Evolutionary conservation across 1,284 basidiomycete species (phyloP), one percentile per base, ranked within the genome.

Genomic region (Mycena sp.): DNA sequence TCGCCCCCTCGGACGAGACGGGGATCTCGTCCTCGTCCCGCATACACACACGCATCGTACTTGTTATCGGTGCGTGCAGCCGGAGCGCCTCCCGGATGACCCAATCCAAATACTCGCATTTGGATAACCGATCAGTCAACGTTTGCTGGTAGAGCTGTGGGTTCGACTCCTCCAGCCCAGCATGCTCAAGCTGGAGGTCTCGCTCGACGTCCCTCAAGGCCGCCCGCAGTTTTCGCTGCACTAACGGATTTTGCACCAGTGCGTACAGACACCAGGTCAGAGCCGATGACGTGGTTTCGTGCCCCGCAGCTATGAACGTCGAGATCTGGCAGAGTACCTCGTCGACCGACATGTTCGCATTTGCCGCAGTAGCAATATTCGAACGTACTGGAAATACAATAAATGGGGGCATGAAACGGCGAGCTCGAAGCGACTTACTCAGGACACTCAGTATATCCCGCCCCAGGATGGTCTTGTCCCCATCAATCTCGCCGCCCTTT

Each of bases 291-390:
- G 86, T 87, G 6, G 88, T 91, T 77, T 92, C 91, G 79, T 91
- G 86, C 22, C 89, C 88, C 3, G 89, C 89, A n/a, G 89, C 86
- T 61, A 95, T 86, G 79, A 95, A 93, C 0, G 92, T 95, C 10
- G 91, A 90, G 73, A 95, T 93, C 79, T 95, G 93, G 70, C 88
- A 92, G 37, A 91, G 82, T 4, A 93, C 88, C 77, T 95, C 93
- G 18, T 85, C 82, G 56, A 89, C 86, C 10, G 87, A 86, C 84
- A 95, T 86, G 30, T 84, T 83, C 77, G 93, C 87, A 0, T 83
- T 82, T 0, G 84, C 80, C 7, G 82, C 80, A 13, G 84, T 79
- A 1, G 87, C 84, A 75, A 88, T 80, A 78, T 91, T 92, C 5
- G 91, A 91, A 59, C 86, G 87, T 71, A 93, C 91, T 90, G 34